Conservation (phyloP, 345 rosid species). For the Citrus trifoliata region DNA sequence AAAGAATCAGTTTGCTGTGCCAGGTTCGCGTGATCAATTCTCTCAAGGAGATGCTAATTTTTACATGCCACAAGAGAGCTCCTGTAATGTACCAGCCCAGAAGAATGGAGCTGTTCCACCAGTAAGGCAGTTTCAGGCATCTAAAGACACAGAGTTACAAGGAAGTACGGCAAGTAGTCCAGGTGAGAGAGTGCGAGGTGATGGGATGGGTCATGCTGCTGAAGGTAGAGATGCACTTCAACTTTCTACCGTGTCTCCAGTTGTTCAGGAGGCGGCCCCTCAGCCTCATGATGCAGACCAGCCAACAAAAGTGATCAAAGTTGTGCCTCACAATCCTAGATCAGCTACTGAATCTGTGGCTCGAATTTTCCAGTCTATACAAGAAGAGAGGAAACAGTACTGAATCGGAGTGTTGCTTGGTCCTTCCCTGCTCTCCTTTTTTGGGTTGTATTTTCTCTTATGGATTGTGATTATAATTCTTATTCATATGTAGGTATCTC, state of each 20-base stretch:
- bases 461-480: conserved; percentile 6
- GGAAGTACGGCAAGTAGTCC: conserved; percentile 58
- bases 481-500: background rate
- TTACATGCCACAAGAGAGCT: conserved; percentile 39
- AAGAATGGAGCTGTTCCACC: conserved; percentile 30
- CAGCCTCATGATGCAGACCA: conserved; percentile 27
- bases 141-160: conserved; percentile 38
- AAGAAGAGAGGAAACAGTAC: conserved; percentile 68
- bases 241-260: conserved; percentile 19
- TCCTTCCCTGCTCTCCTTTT: background rate
- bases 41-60: conserved; percentile 36
- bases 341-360: conserved; percentile 83
- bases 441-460: background rate
- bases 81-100: conserved; percentile 25
- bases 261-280: conserved; percentile 10
- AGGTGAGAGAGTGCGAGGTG: conserved; percentile 22
- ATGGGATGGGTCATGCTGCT: conserved; percentile 13
- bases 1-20: conserved; percentile 34
- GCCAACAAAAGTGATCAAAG: conserved; percentile 62
- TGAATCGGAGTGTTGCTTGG: background rate
- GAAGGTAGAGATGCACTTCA: conserved; percentile 33
- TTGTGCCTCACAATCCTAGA: conserved; percentile 78
- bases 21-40: conserved; percentile 27
- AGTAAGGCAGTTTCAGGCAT: conserved; percentile 27
- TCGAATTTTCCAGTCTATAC: conserved; percentile 85